Conservation (phyloP, 1,284 basidiomycete genomes). For the Lentinus polychrous region DNA sequence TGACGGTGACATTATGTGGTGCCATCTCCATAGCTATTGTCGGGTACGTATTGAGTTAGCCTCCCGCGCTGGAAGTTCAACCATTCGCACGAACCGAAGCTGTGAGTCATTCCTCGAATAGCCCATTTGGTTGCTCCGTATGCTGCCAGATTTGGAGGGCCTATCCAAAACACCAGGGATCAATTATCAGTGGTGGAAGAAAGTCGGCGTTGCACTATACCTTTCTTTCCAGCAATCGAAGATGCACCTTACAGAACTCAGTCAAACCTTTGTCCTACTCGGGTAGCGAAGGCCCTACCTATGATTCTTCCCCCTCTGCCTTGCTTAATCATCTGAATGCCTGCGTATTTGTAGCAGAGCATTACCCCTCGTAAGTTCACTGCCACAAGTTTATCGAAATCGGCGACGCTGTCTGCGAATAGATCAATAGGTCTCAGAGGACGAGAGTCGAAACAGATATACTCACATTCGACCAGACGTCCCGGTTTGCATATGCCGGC, state of each 20-base stretch:
- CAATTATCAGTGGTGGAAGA: too few species aligned
- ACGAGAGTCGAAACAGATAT: background rate
- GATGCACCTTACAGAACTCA: constrained; percentile 4
- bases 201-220: background rate
- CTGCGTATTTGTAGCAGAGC: constrained; percentile 26
- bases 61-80: background rate
- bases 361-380: constrained; percentile 26
- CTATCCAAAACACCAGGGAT: constrained; percentile 7
- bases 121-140: constrained; percentile 28
- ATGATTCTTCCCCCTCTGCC: constrained; percentile 25
- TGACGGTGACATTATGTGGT: constrained; percentile 21
- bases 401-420: constrained; percentile 10
- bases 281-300: constrained; percentile 9
- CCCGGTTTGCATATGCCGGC: constrained; percentile 16
- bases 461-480: constrained; percentile 14
- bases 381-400: constrained; percentile 18
- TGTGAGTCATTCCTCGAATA: constrained; percentile 26
- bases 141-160: constrained; percentile 9
- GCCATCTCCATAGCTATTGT: constrained; percentile 16
- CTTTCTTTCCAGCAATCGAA: constrained; percentile 12
- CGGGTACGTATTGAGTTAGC: constrained; percentile 2
- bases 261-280: background rate
- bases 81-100: constrained; percentile 15
- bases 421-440: background rate
- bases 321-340: constrained; percentile 24